Percentiles rank a stretch among this genome's conserved stretches.
Conservation (phyloP, 1,284 basidiomycete genomes). For the Lentinus polychrous region DNA sequence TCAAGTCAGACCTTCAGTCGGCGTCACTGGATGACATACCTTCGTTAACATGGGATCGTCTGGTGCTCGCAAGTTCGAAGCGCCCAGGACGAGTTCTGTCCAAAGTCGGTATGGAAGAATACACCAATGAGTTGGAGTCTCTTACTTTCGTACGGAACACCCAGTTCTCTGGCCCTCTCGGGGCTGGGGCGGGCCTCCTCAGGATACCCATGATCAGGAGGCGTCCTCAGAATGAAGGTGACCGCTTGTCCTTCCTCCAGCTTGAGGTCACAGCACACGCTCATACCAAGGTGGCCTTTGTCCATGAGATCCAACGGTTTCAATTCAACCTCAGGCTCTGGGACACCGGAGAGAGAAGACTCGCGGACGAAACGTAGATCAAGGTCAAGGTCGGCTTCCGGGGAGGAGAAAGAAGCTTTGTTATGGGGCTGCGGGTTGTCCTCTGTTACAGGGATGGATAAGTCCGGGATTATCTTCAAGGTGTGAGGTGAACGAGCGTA, state of each 20-base stretch:
- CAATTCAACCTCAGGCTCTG: conserved; percentile 48
- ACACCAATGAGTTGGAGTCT: not conserved
- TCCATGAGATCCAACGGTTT: conserved; percentile 50
- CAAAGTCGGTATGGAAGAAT: not conserved
- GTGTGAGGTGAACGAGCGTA: conserved; percentile 76
- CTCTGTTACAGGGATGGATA: conserved; percentile 25
- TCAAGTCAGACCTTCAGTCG: not conserved
- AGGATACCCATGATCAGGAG: conserved; percentile 31
- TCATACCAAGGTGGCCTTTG: conserved; percentile 62
- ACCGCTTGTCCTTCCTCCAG: conserved; percentile 80
- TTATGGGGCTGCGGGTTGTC: conserved; percentile 25
- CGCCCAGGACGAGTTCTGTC: conserved; percentile 40
- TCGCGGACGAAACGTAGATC: conserved; percentile 75
- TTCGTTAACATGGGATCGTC: conserved; percentile 62
- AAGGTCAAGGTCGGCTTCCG: conserved; percentile 42
- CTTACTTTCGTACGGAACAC: conserved; percentile 42
- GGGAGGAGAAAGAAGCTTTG: conserved; percentile 67
- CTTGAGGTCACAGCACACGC: conserved; percentile 45
- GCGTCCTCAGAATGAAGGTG: conserved; percentile 75
- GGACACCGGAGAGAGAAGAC: conserved; percentile 39
- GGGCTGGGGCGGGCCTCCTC: conserved; percentile 24
- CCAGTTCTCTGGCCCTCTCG: conserved; percentile 35
- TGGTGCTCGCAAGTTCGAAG: conserved; percentile 41
- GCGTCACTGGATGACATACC: conserved; percentile 33
- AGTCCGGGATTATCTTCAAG: conserved; percentile 50